A percentile compares a stretch with the other conserved stretches of the same genome.
Conservation (phyloP, 345 rosid species). For the Sonneratia alba region DNA sequence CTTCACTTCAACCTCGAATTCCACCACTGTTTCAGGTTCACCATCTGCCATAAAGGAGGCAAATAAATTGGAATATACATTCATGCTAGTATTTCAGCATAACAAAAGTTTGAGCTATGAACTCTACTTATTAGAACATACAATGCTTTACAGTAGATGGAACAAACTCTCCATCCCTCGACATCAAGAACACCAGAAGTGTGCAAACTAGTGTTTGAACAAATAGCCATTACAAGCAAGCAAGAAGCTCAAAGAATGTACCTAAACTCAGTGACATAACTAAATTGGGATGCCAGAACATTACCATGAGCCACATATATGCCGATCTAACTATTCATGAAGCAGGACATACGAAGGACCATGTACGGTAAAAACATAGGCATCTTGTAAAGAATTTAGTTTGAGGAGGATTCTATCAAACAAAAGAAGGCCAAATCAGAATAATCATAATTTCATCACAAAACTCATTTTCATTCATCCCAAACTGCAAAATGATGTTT, state of each 20-base stretch:
- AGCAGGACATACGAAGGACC: background rate
- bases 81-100: background rate
- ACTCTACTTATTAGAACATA: background rate
- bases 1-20: constrained; percentile 1
- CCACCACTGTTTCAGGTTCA: background rate
- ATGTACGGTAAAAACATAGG: background rate
- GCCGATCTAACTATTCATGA: background rate
- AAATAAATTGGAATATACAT: background rate
- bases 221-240: background rate
- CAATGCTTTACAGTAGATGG: background rate
- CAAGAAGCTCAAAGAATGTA: background rate
- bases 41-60: constrained; percentile 2
- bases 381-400: background rate
- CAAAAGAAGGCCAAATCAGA: background rate
- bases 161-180: background rate
- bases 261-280: no score
- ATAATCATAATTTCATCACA: background rate
- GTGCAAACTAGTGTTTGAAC: background rate
- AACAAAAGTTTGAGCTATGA: background rate
- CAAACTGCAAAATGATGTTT: background rate
- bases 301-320: background rate
- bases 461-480: background rate
- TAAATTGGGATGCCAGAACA: background rate
- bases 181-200: background rate
- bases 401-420: background rate